Conservation (phyloP, 2,329 filamentous ascomycete species). For the Clonostachys chloroleuca region DNA sequence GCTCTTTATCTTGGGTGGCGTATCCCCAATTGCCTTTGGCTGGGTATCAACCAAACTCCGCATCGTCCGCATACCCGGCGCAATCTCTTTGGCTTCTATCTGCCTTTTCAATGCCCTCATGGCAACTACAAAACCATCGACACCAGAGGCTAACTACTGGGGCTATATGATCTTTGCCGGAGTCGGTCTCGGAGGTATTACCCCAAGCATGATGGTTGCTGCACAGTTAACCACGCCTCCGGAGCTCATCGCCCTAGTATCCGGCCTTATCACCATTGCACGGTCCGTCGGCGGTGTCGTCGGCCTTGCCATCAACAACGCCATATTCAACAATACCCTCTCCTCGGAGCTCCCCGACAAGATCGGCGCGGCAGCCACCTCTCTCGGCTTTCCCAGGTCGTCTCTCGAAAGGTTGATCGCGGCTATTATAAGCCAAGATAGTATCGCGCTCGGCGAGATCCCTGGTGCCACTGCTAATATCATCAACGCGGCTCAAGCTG, state of each 20-base stretch:
- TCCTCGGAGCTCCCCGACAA: constrained; percentile 19
- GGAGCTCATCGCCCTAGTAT: constrained; percentile 27
- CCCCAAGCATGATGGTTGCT: constrained; percentile 22
- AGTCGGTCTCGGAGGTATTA: constrained; percentile 20
- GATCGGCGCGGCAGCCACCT: constrained; percentile 20
- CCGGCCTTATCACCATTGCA: constrained; percentile 26
- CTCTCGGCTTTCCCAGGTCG: constrained; percentile 14
- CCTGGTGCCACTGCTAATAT: constrained; percentile 19
- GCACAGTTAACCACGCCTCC: constrained; percentile 29
- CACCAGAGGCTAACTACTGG: constrained; percentile 14
- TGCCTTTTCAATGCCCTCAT: constrained; percentile 22
- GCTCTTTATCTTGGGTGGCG: constrained; percentile 18
- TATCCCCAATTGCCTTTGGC: constrained; percentile 19
- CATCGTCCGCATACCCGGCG: constrained; percentile 12
- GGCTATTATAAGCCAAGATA: constrained; percentile 15
- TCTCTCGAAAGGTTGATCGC: constrained; percentile 16
- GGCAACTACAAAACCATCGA: constrained; percentile 16
- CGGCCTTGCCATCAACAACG: constrained; percentile 27
- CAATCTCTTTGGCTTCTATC: constrained; percentile 13
- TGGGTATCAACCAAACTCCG: constrained; percentile 12
- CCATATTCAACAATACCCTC: constrained; percentile 16
- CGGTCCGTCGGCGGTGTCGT: constrained; percentile 29
- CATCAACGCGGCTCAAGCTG: constrained; percentile 14
- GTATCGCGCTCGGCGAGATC: constrained; percentile 13
- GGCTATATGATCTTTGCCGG: constrained; percentile 28